Evolutionary conservation across 192 early-diverging fungal species (phyloP).

Genomic region (Coemansia sp.): DNA sequence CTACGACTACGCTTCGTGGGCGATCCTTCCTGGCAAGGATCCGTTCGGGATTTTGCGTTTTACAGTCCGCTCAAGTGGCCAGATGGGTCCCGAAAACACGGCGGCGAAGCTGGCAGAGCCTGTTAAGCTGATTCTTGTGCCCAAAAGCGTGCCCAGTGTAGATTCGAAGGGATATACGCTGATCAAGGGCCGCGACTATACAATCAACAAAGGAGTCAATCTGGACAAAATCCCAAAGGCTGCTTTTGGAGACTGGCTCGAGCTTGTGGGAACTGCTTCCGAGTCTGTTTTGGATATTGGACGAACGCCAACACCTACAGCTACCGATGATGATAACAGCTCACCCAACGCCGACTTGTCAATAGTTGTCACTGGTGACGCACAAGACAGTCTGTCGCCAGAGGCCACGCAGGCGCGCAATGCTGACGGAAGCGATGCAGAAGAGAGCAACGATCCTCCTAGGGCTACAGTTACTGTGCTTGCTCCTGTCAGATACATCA

Average conservation of each 20-base stretch:
- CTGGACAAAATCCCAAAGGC: conserved; percentile 38
- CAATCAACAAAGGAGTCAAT: conserved; percentile 28
- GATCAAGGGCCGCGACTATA: conserved; percentile 24
- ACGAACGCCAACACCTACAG: not conserved
- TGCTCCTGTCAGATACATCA: conserved; percentile 43
- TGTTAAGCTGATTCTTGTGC: conserved; percentile 18
- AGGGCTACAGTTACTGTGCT: conserved; percentile 21
- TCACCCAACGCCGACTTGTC: conserved; percentile 1
- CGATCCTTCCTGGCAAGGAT: conserved; percentile 22
- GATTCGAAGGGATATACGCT: conserved; percentile 20
- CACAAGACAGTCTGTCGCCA: too few relatives aligned
- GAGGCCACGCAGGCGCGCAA: not conserved
- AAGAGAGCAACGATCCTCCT: not conserved
- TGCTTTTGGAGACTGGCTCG: conserved; percentile 32
- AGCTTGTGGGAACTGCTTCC: conserved; percentile 12
- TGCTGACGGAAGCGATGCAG: not conserved
- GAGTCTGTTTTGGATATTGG: conserved; percentile 15
- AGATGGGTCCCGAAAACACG: conserved; percentile 37
- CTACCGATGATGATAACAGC: not conserved
- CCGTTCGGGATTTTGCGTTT: conserved; percentile 30
- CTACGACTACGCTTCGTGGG: conserved; percentile 48
- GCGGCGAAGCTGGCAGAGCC: conserved; percentile 32
- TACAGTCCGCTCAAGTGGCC: conserved; percentile 35
- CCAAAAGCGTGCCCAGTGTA: conserved; percentile 3
- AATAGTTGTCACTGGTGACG: too few relatives aligned